phyloP scores from a whole-genome alignment of 371 early-diverging fungal species.

The Mortierella sp. region DNA sequence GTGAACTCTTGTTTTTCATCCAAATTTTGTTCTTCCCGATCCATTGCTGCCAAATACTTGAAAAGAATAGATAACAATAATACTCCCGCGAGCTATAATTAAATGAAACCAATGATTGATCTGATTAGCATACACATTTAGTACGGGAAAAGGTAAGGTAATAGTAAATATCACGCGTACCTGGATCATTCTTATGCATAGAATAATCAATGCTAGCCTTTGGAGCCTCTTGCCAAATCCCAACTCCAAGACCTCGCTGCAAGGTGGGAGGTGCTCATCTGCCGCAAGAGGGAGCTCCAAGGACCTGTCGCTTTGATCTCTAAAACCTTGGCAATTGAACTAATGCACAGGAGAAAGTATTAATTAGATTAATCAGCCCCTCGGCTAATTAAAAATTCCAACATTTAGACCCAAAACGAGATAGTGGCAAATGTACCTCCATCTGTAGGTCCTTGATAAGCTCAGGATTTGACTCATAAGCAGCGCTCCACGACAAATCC shows the following conservation, averaged over 20 bases:
- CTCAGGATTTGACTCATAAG: slow-evolving; percentile 19
- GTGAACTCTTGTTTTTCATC: slow-evolving; percentile 6
- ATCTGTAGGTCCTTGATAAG: slow-evolving; percentile 27
- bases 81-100: slow-evolving; percentile 27
- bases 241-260: slow-evolving; percentile 16
- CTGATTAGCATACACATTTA: no score
- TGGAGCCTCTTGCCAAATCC: slow-evolving; percentile 23
- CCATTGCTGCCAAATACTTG: slow-evolving; percentile 26
- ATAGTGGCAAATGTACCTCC: slow-evolving; percentile 19
- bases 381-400: no score
- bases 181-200: slow-evolving; percentile 31
- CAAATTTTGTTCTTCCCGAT: slow-evolving; percentile 4
- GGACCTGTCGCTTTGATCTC: slow-evolving; percentile 15
- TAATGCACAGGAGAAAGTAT: not conserved
- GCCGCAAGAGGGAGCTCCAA: slow-evolving; percentile 9
- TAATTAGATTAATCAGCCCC: no score
- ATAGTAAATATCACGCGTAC: not conserved
- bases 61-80: slow-evolving; percentile 31
- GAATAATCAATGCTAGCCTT: slow-evolving; percentile 16
- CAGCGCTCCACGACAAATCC: slow-evolving; percentile 30
- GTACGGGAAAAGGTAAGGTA: not conserved
- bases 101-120: not conserved
- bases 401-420: no score
- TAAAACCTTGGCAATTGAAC: slow-evolving; percentile 45
- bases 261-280: slow-evolving; percentile 16